These are phyloP conservation scores for Phaeomoniella chlamydospora DNA, from an alignment of 2,329 filamentous ascomycete species.

Conservation along the genomic window DNA sequence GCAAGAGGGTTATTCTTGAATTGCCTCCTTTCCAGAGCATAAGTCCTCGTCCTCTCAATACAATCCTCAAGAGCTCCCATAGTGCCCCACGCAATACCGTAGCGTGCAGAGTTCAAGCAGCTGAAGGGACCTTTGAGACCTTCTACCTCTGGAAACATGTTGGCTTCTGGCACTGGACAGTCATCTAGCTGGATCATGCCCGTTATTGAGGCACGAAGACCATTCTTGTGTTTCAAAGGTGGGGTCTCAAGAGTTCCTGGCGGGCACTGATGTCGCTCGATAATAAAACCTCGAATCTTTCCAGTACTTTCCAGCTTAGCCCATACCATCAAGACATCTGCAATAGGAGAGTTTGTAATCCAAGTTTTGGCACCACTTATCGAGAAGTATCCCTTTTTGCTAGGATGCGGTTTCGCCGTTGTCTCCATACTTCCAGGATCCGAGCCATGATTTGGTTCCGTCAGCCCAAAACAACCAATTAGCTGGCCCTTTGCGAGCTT, in stretches of 20 bases:
- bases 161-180: conserved; percentile 73
- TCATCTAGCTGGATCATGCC: conserved; percentile 96
- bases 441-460: conserved; percentile 84
- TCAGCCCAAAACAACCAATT: conserved; percentile 76
- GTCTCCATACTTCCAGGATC: conserved; percentile 89
- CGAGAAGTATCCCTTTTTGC: conserved; percentile 66
- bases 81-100: conserved; percentile 85
- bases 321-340: conserved; percentile 78
- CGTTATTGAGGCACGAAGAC: conserved; percentile 80
- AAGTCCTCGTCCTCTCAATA: conserved; percentile 63
- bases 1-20: conserved; percentile 93
- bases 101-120: conserved; percentile 84
- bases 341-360: conserved; percentile 90
- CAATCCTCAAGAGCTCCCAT: conserved; percentile 93
- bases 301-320: conserved; percentile 82
- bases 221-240: conserved; percentile 87
- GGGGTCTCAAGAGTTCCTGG: conserved; percentile 84
- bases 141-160: conserved; percentile 88
- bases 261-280: conserved; percentile 75
- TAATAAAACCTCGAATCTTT: conserved; percentile 84
- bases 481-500: conserved; percentile 69
- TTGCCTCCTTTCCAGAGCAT: conserved; percentile 85
- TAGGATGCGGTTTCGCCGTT: conserved; percentile 67
- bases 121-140: conserved; percentile 81
- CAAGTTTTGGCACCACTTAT: conserved; percentile 79